A percentile compares a stretch with the other conserved stretches of the same genome.
Evolutionary conservation across 2,329 filamentous ascomycete genomes (phyloP).

Genomic region (Amauroascus niger): DNA sequence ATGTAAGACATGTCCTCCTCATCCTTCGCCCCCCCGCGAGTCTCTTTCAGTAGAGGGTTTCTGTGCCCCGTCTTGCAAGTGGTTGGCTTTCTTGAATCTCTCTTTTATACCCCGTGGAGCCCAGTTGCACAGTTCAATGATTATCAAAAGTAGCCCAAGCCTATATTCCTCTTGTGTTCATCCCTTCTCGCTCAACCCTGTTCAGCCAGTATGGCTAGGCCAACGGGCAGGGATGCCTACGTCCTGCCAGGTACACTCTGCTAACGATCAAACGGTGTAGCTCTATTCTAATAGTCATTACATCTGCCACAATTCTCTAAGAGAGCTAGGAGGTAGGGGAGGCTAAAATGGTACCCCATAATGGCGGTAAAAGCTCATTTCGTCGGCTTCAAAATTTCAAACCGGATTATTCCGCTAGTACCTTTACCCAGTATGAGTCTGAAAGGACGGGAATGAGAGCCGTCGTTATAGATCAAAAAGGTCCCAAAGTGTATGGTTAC

Average conservation of each 20-base stretch:
- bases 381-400: conserved; percentile 76
- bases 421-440: conserved; percentile 92
- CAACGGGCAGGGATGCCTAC: neutral
- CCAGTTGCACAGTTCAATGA: neutral
- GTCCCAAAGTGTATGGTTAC: conserved; percentile 90
- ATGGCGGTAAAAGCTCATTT: conserved; percentile 44
- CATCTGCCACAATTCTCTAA: neutral
- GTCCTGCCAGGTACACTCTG: neutral
- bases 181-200: too few relatives aligned
- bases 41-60: neutral
- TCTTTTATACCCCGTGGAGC: neutral
- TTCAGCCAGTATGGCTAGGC: too few relatives aligned
- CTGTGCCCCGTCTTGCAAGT: neutral
- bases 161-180: too few relatives aligned
- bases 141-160: too few relatives aligned
- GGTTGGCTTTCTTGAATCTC: neutral
- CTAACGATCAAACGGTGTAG: conserved; percentile 1
- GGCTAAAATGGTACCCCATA: conserved; percentile 2
- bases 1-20: neutral
- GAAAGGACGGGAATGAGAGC: conserved; percentile 89
- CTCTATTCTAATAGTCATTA: neutral
- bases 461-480: conserved; percentile 80
- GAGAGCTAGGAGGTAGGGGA: neutral
- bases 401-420: conserved; percentile 79
- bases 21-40: neutral